Evolutionary conservation across 139 green algal genomes (phyloP).

Genomic region (Klebsormidium nitens): DNA sequence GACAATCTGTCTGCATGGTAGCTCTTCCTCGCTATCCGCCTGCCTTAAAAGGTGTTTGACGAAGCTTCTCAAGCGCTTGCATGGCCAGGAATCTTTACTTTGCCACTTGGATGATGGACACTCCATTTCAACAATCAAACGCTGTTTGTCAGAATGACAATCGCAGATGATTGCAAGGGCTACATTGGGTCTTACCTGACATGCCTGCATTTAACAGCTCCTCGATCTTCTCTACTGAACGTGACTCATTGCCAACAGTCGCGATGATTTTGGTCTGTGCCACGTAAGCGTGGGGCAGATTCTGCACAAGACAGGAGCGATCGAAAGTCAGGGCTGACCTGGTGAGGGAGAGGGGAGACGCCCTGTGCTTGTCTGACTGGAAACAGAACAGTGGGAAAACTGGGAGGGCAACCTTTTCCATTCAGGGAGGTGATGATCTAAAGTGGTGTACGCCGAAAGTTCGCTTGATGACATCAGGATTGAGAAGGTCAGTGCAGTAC

Average conservation of each 20-base stretch:
- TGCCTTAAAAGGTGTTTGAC: not conserved
- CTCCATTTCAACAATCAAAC: not conserved
- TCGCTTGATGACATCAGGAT: too few relatives aligned
- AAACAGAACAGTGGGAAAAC: not conserved
- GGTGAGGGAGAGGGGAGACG: not conserved
- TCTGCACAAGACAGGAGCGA: not conserved
- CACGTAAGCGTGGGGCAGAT: not conserved
- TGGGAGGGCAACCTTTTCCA: too few relatives aligned
- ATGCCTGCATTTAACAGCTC: constrained; percentile 33
- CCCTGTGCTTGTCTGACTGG: not conserved
- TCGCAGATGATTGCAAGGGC: too few relatives aligned
- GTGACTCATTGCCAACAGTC: constrained; percentile 31
- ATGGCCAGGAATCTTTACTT: not conserved
- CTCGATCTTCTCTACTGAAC: constrained; percentile 30
- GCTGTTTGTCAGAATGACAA: too few relatives aligned
- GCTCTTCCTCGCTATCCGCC: constrained; percentile 7
- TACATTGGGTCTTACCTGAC: constrained; percentile 34
- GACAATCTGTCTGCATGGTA: constrained; percentile 3
- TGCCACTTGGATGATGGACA: not conserved
- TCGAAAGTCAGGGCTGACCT: not conserved
- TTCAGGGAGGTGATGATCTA: too few relatives aligned
- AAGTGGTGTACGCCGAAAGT: too few relatives aligned
- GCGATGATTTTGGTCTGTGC: constrained; percentile 41
- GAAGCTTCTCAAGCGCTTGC: not conserved
- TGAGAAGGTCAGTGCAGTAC: too few relatives aligned